phyloP scores from a whole-genome alignment of 1,284 basidiomycete genomes.

The Meira nashicola region DNA sequence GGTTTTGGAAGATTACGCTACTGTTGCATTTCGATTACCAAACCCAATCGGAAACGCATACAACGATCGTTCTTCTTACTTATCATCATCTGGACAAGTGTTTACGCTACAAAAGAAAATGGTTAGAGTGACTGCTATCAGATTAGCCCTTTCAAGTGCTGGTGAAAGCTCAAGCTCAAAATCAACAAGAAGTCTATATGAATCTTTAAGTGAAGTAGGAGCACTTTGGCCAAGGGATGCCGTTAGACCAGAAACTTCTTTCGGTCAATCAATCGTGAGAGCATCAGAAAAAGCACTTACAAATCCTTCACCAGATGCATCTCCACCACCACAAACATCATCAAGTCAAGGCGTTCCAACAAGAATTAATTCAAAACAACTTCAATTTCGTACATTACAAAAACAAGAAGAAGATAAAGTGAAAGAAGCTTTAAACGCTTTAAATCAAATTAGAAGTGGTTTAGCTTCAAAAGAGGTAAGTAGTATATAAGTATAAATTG shows the following conservation, averaged over 20 bases:
- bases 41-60: too few species aligned
- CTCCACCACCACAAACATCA: not conserved
- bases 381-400: not conserved
- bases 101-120: too few species aligned
- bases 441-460: constrained; percentile 1
- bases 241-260: constrained; percentile 40
- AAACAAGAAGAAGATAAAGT: not conserved
- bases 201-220: constrained; percentile 26
- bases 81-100: too few species aligned
- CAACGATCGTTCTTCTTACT: too few species aligned
- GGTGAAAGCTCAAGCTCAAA: too few species aligned
- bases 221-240: constrained; percentile 41
- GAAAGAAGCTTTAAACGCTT: not conserved
- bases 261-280: constrained; percentile 32
- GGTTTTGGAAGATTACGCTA: too few species aligned
- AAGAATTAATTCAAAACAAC: not conserved
- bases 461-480: constrained; percentile 14
- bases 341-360: constrained; percentile 2
- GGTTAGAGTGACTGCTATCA: too few species aligned
- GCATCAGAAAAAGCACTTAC: constrained; percentile 29
- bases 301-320: constrained; percentile 9
- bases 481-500: not conserved
- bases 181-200: constrained; percentile 26
- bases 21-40: too few species aligned
- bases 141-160: too few species aligned